Conservation (phyloP, 2,329 filamentous ascomycete species). For the Diaporthe sp. region DNA sequence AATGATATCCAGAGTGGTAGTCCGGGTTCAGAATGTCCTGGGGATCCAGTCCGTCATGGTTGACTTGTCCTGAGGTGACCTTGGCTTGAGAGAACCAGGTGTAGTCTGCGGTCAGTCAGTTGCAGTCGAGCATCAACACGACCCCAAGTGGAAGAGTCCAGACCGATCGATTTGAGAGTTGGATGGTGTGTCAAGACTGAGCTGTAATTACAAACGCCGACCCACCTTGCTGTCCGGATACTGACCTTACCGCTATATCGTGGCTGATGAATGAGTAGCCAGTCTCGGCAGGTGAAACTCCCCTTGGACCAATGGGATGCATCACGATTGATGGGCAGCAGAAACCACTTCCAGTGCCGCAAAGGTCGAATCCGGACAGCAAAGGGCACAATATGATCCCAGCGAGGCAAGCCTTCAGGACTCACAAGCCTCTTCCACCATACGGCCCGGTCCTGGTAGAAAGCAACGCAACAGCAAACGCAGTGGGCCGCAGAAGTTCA, state of each 20-base stretch:
- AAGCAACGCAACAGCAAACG: constrained; percentile 29
- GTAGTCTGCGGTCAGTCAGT: constrained; percentile 30
- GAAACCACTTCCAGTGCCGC: constrained; percentile 27
- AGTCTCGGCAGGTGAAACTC: constrained; percentile 46
- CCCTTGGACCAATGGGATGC: constrained; percentile 32
- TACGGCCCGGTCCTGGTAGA: constrained; percentile 44
- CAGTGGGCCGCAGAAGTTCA: constrained; percentile 21
- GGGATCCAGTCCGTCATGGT: background rate
- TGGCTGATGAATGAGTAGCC: constrained; percentile 44
- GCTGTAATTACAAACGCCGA: constrained; percentile 66
- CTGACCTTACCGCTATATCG: constrained; percentile 52
- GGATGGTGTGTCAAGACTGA: constrained; percentile 52
- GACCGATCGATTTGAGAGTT: constrained; percentile 4
- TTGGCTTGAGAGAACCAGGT: background rate
- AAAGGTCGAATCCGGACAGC: constrained; percentile 55
- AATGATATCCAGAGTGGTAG: background rate
- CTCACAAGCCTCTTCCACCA: constrained; percentile 46
- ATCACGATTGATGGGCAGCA: constrained; percentile 17
- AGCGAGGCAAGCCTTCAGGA: background rate
- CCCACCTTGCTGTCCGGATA: constrained; percentile 68
- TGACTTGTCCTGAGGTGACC: background rate
- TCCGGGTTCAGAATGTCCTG: background rate
- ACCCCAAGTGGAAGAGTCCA: constrained; percentile 8
- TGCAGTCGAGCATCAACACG: constrained; percentile 14
- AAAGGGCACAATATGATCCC: constrained; percentile 46